Evolutionary conservation across 225 moss, liverwort and hornwort species (phyloP).

Genomic region (Physcomitrellopsis africana): DNA sequence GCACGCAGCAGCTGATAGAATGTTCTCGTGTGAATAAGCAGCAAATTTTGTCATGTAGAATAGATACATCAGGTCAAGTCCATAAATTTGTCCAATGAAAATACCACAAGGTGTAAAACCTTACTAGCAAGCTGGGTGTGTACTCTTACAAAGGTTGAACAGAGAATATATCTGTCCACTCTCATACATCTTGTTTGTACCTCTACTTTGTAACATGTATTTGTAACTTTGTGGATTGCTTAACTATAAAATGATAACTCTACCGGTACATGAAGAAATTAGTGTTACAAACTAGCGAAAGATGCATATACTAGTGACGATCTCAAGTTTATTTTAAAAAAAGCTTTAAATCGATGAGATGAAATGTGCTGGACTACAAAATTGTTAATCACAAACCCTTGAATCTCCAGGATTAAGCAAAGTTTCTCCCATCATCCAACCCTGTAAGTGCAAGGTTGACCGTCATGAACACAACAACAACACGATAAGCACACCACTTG

Average conservation of each 20-base stretch:
- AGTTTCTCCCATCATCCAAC: conserved; percentile 86
- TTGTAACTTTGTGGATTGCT: not conserved
- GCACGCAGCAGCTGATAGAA: too few relatives aligned
- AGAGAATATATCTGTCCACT: too few relatives aligned
- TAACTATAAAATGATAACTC: conserved; percentile 22
- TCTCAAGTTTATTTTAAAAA: not conserved
- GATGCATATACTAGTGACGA: not conserved
- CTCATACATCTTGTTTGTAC: too few relatives aligned
- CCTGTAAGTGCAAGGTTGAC: conserved; percentile 43
- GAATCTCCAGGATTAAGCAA: conserved; percentile 86
- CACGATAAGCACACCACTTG: not conserved
- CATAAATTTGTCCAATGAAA: too few relatives aligned
- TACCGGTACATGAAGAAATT: conserved; percentile 19
- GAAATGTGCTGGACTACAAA: conserved; percentile 39
- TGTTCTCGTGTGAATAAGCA: too few relatives aligned
- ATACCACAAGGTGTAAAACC: too few relatives aligned
- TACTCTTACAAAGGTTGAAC: too few relatives aligned
- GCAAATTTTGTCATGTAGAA: too few relatives aligned
- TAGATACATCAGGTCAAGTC: too few relatives aligned
- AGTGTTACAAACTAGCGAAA: not conserved
- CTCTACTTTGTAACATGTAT: too few relatives aligned
- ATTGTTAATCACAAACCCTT: conserved; percentile 48
- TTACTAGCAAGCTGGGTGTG: too few relatives aligned
- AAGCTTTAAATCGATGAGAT: conserved; percentile 13
- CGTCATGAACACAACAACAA: not conserved